Conservation (phyloP, 257 asterid species). For the Prunella vulgaris region DNA sequence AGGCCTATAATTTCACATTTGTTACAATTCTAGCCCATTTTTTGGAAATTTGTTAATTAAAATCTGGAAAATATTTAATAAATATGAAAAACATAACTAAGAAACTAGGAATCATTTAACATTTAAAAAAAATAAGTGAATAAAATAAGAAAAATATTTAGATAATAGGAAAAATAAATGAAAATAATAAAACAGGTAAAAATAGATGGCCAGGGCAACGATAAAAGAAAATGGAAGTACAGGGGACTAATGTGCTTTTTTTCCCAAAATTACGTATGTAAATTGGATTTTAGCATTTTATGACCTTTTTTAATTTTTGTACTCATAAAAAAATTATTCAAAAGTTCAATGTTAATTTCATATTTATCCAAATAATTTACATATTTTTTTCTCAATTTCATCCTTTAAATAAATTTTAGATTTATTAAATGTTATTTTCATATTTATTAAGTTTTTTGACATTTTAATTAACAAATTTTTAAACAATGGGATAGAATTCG, state of each 20-base stretch:
- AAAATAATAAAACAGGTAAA: background rate
- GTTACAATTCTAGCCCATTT: background rate
- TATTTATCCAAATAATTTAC: background rate
- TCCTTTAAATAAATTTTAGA: background rate
- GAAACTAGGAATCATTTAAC: background rate
- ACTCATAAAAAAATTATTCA: background rate
- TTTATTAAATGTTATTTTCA: background rate
- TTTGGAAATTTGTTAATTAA: background rate
- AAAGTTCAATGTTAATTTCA: background rate
- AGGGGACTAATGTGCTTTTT: background rate
- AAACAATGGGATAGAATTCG: background rate
- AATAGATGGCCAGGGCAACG: background rate
- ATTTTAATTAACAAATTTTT: background rate
- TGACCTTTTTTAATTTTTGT: background rate
- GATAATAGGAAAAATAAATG: background rate
- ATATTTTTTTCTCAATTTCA: background rate
- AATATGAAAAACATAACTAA: background rate
- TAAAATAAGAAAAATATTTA: background rate
- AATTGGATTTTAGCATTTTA: background rate
- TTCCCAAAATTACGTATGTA: background rate
- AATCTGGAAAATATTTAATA: background rate
- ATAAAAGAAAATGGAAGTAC: background rate
- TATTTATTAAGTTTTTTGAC: background rate
- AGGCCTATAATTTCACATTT: background rate
- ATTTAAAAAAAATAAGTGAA: background rate